Base-by-base conservation (phyloP, 148 eudicot genomes). In the Euryodendron excelsum region DNA sequence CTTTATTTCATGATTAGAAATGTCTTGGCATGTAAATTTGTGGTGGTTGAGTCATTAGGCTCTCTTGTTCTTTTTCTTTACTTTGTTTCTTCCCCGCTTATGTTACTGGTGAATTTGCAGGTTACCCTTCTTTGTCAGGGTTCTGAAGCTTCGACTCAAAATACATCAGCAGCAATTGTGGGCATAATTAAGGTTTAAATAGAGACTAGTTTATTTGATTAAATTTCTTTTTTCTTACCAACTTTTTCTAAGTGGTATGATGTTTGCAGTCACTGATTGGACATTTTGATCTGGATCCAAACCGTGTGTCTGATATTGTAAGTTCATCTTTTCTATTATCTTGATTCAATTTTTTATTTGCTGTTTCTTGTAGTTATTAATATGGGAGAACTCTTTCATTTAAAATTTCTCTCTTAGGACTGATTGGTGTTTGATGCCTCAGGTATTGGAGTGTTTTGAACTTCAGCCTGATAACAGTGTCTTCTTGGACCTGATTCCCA, bases 381-480 rank as follows among this genome's bases (percentile, higher is more conserved):
- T 34, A 23, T 72, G 6, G 18, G 20, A 72, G 52, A 23, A n/a
- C 30, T n/a, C 41, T 27, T 21, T 20, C 2, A 13, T 20, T 17
- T 41, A 3, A 34, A 25, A 7, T 53, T 74, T 13, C 4, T 64
- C 8, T 55, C 59, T 65, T 1, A 41, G 37, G 62, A 64, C 41
- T 82, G 4, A 56, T 36, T 75, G 44, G 33, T 47, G 28, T 59
- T 78, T 75, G 71, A 11, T 66, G 48, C 58, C 75, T 59, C 72
- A 96, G 99, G 95, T 96, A 48, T 86, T 96, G 87, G 99, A 96
- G 82, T 96, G 98, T 84, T 93, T 96, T 82, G 98, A 96, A 82
- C 87, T 93, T 86, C 99, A 88, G 82, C 98, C 97, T 84, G 86
- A 90, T 80, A 91, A 86, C 81, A 74, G 44, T 69, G 84, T 92